Base-by-base conservation (phyloP, 768 basidiomycete species). In the Suillus clintonianus region DNA sequence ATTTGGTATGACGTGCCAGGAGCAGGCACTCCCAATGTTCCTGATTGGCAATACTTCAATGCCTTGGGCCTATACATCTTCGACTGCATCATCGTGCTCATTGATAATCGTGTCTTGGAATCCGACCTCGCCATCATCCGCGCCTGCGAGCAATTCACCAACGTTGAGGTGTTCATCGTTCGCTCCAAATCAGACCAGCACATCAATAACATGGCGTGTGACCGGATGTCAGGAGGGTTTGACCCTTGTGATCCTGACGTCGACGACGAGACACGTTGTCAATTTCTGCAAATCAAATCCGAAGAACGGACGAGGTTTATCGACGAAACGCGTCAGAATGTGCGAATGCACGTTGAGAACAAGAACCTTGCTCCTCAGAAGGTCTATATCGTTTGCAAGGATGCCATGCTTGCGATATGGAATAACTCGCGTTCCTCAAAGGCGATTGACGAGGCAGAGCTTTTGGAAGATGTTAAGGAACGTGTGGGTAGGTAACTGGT, bases 141-240 rank as follows among this genome's bases (percentile, higher is more conserved):
- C 34, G 45, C 63, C 37, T 69, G 67, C 43, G 68, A 67, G 60
- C 56, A 53, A 7, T 65, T 59, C 19, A 69, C 62, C 62, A 62
- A 67, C 17, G 73, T 75, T 51, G 70, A 71, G 15, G 62, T 61
- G 19, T 68, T 67, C 53, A 71, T 74, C 30, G 74, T 78, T 27
- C 77, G 76, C 2, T 78, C 77, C 14, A 77, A 79, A 54, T 70
- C 78, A 0, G 76, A 78, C 60, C 71, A 69, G n/a, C 71, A 74
- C 30, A 70, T 74, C 36, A 45, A 41, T 22, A 72, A 72, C 22
- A 5, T 64, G 60, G 68, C 72, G 69, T 63, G 0, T 10, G 67
- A 70, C 0, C 5, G 36, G 36, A 37, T 37, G 36, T 10, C 36
- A 37, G 67, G 41, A 62, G 71, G 68, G 0, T 70, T 65, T 6